Evolutionary conservation across 2,329 filamentous ascomycete species (phyloP).

Genomic region (Alternaria rosae): DNA sequence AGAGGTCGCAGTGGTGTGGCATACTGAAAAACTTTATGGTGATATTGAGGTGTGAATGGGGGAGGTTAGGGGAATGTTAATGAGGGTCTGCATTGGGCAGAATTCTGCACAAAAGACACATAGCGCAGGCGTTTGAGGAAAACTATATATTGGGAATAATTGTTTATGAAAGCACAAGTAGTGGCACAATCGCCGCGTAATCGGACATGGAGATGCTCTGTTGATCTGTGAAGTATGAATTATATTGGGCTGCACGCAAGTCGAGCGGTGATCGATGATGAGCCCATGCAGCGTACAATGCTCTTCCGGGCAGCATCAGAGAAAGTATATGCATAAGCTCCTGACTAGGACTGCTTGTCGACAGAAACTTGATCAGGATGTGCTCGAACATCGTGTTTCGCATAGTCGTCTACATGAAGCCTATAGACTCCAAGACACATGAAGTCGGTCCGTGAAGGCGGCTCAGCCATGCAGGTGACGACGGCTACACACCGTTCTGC

Average conservation of each 20-base stretch:
- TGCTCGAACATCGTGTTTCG: neutral
- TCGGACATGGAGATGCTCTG: neutral
- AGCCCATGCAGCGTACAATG: neutral
- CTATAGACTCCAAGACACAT: neutral
- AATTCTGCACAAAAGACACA: neutral
- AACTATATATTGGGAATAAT: neutral
- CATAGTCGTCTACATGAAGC: neutral
- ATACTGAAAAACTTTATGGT: constrained; percentile 23
- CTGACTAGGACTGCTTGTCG: neutral
- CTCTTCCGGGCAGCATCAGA: neutral
- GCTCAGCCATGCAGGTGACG: constrained; percentile 5
- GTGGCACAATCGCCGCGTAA: neutral
- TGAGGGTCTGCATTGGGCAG: neutral
- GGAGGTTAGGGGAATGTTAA: neutral
- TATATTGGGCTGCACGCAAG: neutral
- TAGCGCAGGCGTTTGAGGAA: neutral
- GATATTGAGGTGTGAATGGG: neutral
- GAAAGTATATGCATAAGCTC: neutral
- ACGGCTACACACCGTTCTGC: neutral
- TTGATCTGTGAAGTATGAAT: neutral
- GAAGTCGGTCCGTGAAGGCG: neutral
- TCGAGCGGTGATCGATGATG: neutral
- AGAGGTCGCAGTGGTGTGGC: constrained; percentile 33
- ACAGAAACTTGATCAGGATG: neutral
- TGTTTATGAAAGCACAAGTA: neutral